Evolutionary conservation across 1,284 basidiomycete genomes (phyloP), one percentile per base, ranked within the genome.

Genomic region (Chalciporus sp.): DNA sequence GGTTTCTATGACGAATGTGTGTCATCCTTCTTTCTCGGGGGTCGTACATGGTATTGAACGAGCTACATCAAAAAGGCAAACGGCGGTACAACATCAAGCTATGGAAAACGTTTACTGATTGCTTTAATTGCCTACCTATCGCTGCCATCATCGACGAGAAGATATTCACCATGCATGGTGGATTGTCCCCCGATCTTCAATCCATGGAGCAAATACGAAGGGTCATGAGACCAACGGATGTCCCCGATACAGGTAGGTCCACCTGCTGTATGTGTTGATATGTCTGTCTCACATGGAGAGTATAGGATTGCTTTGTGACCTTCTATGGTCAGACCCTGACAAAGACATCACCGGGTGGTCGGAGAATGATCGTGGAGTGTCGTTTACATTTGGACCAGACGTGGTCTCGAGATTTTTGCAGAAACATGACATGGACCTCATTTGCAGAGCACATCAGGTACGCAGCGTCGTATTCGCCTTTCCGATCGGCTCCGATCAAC

Each of bases 331-430:
- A 55, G 96, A 99, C 78, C 96, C 96, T 42, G 96, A 98, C 81
- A 98, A 99, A 77, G 96, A 98, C 70, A 98, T 98, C 67, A 96
- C 95, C 27, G 96, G 95, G 10, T 99, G 96, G 96, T 95, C 93
- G 71, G 96, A 99, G 79, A 99, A 99, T 72, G 96, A 99, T 73
- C 86, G 96, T 72, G 96, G 96, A 63, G 96, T 99, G 47, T 98
- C 94, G 44, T 96, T 95, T 74, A 95, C 92, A n/a, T 99, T 98
- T 74, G 96, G 96, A 10, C 95, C 95, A 31, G 95, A 98, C 69
- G 96, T 99, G 42, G 95, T 99, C 49, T 95, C 94, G 57, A 83
- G 95, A 66, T 99, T 99, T 84, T 78, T 99, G 69, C 95, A 98
- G 82, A 98, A 98, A 74, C 96, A 98, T 71, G 97, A 99, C 74